These are phyloP conservation scores for Tremella mesenterica DNA, from an alignment of 768 basidiomycete genomes.

Conservation along the genomic window DNA sequence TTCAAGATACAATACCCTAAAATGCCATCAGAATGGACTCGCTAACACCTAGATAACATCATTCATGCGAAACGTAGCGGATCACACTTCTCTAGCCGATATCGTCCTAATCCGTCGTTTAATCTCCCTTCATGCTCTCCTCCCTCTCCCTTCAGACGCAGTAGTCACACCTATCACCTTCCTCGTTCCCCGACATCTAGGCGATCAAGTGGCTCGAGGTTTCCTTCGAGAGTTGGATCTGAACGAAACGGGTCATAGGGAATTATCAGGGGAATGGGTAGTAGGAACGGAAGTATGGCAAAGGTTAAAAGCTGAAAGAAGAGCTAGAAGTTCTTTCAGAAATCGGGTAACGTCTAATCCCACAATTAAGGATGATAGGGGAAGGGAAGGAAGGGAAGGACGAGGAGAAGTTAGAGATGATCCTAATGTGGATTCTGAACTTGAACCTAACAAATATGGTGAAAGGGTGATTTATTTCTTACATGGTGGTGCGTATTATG, in stretches of 20 bases:
- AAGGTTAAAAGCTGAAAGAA: constrained; percentile 60
- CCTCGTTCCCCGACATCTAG: constrained; percentile 56
- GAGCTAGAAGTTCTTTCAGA: not conserved
- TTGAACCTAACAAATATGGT: constrained; percentile 10
- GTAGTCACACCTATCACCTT: constrained; percentile 93
- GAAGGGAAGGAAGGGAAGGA: not conserved
- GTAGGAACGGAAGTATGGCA: constrained; percentile 89
- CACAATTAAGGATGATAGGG: no score
- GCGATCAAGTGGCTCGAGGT: constrained; percentile 47
- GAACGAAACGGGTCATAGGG: constrained; percentile 64
- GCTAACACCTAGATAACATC: constrained; percentile 40
- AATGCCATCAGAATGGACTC: no score
- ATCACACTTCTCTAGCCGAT: constrained; percentile 73
- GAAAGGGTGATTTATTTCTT: constrained; percentile 85
- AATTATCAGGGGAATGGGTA: constrained; percentile 92
- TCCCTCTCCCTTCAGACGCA: constrained; percentile 83
- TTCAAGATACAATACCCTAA: no score
- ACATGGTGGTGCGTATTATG: constrained; percentile 91
- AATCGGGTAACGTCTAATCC: not conserved
- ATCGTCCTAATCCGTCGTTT: constrained; percentile 59
- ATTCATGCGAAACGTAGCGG: constrained; percentile 72
- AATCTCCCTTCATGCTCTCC: constrained; percentile 69
- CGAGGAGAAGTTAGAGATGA: not conserved
- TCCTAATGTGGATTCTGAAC: constrained; percentile 14
- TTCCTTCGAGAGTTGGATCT: constrained; percentile 64